phyloP scores from a whole-genome alignment of 75 land plant genomes.

The Pinus taeda region DNA sequence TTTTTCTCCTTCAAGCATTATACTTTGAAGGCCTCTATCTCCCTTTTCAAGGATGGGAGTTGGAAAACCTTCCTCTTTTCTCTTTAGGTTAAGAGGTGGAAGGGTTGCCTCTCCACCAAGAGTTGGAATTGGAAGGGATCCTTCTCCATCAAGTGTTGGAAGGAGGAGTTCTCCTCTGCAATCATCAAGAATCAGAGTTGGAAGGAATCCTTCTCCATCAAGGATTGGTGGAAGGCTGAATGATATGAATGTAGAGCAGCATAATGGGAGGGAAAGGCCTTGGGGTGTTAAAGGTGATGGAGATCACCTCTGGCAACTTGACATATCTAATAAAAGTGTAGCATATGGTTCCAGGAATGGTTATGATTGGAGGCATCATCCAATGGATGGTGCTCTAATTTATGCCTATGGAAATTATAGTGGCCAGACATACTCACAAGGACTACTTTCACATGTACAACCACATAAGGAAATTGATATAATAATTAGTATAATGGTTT shows the following conservation, averaged over 20 bases:
- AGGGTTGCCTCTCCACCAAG: constrained; percentile 13
- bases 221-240: constrained; percentile 14
- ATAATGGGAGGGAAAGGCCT: too few relatives aligned
- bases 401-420: too few relatives aligned
- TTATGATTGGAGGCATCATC: constrained; percentile 20
- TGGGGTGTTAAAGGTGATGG: constrained; percentile 17
- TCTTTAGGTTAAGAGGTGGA: constrained; percentile 10
- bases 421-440: too few relatives aligned
- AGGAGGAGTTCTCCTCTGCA: not conserved
- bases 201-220: constrained; percentile 21
- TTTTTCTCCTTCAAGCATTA: too few relatives aligned
- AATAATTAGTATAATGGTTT: too few relatives aligned
- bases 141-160: constrained; percentile 22
- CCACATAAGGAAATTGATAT: too few relatives aligned
- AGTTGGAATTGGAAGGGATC: constrained; percentile 6
- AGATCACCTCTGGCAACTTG: constrained; percentile 12
- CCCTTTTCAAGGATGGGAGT: constrained; percentile 17
- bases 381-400: too few relatives aligned
- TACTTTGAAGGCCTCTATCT: constrained; percentile 12
- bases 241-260: constrained; percentile 21
- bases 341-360: constrained; percentile 31
- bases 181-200: not conserved
- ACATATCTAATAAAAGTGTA: constrained; percentile 16
- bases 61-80: constrained; percentile 8
- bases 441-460: too few relatives aligned